phyloP scores from a whole-genome alignment of 495 filamentous ascomycete genomes.

The Geoglossum glabrum region DNA sequence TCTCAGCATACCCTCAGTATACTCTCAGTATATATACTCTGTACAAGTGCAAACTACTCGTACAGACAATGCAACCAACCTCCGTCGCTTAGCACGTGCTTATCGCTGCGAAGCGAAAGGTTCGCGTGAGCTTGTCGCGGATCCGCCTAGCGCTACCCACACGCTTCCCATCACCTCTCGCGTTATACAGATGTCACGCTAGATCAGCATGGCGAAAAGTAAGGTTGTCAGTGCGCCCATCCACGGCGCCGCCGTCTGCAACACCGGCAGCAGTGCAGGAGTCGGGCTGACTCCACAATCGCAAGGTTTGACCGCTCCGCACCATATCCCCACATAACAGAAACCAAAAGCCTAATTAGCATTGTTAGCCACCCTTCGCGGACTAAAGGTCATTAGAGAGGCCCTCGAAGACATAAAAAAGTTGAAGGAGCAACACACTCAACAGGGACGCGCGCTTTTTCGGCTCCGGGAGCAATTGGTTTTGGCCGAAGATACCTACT shows the following conservation, averaged over 20 bases:
- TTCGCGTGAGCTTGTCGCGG: no score
- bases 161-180: no score
- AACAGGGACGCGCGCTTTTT: neutral
- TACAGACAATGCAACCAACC: no score
- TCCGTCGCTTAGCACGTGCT: no score
- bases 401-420: neutral
- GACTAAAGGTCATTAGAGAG: neutral
- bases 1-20: no score
- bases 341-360: neutral
- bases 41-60: no score
- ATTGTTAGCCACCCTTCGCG: neutral
- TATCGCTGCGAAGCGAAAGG: no score
- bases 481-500: neutral
- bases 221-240: neutral
- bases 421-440: neutral
- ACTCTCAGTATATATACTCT: no score
- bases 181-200: no score
- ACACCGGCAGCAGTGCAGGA: neutral
- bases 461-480: neutral
- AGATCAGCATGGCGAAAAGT: neutral
- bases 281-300: neutral
- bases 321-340: neutral
- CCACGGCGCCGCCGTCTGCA: neutral
- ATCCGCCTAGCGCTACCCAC: no score
- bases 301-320: neutral